Evolutionary conservation across 176 grass and related monocot genomes (phyloP).

Genomic region (Pharus latifolius): DNA sequence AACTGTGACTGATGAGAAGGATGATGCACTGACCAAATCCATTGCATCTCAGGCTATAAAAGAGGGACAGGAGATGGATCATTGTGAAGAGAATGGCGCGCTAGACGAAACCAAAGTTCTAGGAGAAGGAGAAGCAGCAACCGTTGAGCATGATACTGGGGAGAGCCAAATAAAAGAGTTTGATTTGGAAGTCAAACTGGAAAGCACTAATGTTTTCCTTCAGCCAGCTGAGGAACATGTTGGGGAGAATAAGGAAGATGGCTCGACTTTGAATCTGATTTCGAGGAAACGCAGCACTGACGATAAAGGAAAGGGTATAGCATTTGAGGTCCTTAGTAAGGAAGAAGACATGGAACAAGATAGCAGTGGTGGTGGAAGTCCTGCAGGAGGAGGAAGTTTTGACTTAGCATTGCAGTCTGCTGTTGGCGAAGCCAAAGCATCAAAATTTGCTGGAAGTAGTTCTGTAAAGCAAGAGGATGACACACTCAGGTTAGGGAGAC

Average conservation of each 20-base stretch:
- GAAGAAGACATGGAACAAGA: not conserved
- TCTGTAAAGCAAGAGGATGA: conserved; percentile 31
- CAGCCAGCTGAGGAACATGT: conserved; percentile 16
- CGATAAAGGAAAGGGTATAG: conserved; percentile 62
- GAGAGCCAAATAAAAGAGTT: conserved; percentile 9
- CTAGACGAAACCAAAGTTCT: conserved; percentile 1
- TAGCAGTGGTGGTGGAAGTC: conserved; percentile 8
- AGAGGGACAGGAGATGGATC: conserved; percentile 1
- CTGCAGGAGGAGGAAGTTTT: conserved; percentile 37
- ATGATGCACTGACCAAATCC: not conserved
- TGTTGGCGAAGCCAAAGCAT: conserved; percentile 14
- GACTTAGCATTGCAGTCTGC: conserved; percentile 42
- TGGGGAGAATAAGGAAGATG: conserved; percentile 27
- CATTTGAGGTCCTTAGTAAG: conserved; percentile 35
- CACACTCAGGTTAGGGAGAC: conserved; percentile 39
- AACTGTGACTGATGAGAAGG: conserved; percentile 9
- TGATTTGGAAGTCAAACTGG: conserved; percentile 16
- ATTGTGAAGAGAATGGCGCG: not conserved
- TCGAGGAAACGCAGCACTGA: conserved; percentile 29
- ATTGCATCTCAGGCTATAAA: not conserved
- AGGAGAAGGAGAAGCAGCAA: conserved; percentile 13
- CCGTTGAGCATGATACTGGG: conserved; percentile 18
- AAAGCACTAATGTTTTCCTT: conserved; percentile 6
- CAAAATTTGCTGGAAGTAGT: conserved; percentile 3
- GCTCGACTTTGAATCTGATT: conserved; percentile 25